These are phyloP conservation scores for Tolypocladium ovalisporum DNA, from an alignment of 2,329 filamentous ascomycete genomes.

Conservation along the genomic window DNA sequence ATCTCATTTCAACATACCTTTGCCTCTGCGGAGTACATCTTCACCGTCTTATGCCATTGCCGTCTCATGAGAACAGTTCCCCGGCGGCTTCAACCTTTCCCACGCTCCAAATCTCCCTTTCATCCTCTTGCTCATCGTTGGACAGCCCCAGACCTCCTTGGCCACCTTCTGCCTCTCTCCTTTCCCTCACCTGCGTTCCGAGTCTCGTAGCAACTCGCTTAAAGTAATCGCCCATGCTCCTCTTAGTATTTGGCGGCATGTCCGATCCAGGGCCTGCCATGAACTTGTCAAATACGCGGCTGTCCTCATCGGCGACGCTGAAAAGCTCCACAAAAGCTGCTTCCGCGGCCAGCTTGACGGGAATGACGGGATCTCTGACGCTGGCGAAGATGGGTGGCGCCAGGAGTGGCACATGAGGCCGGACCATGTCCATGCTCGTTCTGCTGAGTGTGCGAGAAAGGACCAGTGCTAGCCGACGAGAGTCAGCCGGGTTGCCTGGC, in stretches of 20 bases:
- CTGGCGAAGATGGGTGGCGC: constrained; percentile 77
- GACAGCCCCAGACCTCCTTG: constrained; percentile 74
- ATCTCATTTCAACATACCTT: not conserved
- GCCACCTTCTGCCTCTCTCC: constrained; percentile 84
- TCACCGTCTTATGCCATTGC: constrained; percentile 9
- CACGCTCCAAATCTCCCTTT: constrained; percentile 91
- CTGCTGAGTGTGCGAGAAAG: constrained; percentile 78
- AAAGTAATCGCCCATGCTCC: constrained; percentile 95
- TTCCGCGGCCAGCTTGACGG: constrained; percentile 89
- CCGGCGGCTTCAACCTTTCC: constrained; percentile 73
- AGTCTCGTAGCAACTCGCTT: constrained; percentile 80
- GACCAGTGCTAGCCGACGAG: constrained; percentile 75
- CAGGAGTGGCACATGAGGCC: constrained; percentile 71
- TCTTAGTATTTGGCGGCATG: constrained; percentile 62
- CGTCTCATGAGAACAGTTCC: constrained; percentile 39
- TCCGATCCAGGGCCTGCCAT: constrained; percentile 58
- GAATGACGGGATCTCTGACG: constrained; percentile 85
- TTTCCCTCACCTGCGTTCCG: constrained; percentile 77
- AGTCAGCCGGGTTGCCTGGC: constrained; percentile 70
- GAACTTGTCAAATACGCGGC: constrained; percentile 82
- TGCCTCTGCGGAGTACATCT: constrained; percentile 5
- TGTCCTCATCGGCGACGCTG: constrained; percentile 78
- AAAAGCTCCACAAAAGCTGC: constrained; percentile 89
- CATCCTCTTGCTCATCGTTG: constrained; percentile 87
- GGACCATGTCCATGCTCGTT: constrained; percentile 65